Evolutionary conservation across 78 protist species (phyloP), one percentile per base, ranked within the genome.

Genomic region (Dictyostelium purpureum): DNA sequence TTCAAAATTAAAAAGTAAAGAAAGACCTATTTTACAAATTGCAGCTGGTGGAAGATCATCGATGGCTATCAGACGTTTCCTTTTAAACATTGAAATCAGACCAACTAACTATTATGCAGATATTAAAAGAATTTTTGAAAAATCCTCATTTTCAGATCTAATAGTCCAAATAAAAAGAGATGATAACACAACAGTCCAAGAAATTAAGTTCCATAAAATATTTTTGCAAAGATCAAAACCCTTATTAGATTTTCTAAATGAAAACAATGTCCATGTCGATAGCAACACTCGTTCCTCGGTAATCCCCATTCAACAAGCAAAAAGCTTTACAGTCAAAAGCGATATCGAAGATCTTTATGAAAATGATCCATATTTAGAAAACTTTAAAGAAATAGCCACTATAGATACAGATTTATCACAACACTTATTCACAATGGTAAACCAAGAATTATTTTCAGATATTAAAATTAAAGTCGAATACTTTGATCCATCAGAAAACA

Each of bases 41-140:
- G 9, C 21, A 18, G 90, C 90, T 9, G 90, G 90, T 57, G 90
- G 90, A 21, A 33, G 90, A 42, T 83, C 81, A 14, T 83, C 90
- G 12, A 83, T 83, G 90, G 69, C 73, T 2, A 51, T 57, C 21
- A 67, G 49, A 70, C 56, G 19, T 19, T 51, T 28, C 18, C 90
- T 80, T n/a, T 28, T 73, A 24, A 28, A 51, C 6, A n/a, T 71
- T 6, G 61, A 33, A 4, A 43, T 83, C 24, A 70, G 90, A 56
- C 33, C 4, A 18, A 71, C 90, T 0, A 83, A 57, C 12, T 83
- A 54, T 56, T 28, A 45, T 16, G 18, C 66, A 21, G 89, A 81
- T 14, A 69, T 81, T 51, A 35, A 24, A 5, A 14, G 11, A 31
- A 81, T 81, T 14, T 69, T 19, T 0, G 26, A 38, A n/a, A 37